Evolutionary conservation across 169 alveolate genomes (phyloP).

Genomic region (Babesia divergens): DNA sequence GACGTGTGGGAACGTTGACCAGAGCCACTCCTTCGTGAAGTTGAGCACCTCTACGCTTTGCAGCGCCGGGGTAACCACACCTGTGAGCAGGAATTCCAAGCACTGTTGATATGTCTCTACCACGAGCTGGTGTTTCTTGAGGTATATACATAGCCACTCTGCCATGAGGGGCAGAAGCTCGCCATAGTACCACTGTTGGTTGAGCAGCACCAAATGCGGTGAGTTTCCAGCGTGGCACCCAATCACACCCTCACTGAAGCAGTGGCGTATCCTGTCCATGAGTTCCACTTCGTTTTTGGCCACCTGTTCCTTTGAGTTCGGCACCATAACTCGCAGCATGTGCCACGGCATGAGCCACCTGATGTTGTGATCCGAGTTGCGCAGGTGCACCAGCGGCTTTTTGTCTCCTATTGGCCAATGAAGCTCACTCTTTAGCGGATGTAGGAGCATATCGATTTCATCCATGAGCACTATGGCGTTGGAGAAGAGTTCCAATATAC

Average conservation of each 20-base stretch:
- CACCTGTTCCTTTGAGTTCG: conserved; percentile 39
- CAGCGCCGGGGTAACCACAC: conserved; percentile 15
- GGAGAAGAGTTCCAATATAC: conserved; percentile 72
- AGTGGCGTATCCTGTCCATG: conserved; percentile 26
- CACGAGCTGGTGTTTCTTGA: conserved; percentile 66
- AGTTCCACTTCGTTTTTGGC: conserved; percentile 30
- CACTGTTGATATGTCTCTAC: conserved; percentile 68
- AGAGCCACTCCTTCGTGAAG: conserved; percentile 82
- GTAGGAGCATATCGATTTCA: conserved; percentile 86
- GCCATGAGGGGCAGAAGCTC: conserved; percentile 78
- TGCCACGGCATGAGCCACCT: conserved; percentile 86
- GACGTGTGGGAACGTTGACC: conserved; percentile 83
- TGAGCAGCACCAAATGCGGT: conserved; percentile 65
- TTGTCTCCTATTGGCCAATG: conserved; percentile 91
- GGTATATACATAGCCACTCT: conserved; percentile 70
- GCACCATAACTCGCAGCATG: conserved; percentile 74
- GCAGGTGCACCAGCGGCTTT: conserved; percentile 60
- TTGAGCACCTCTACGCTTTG: conserved; percentile 71
- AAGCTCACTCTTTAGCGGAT: conserved; percentile 89
- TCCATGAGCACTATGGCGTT: conserved; percentile 83
- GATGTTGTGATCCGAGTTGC: conserved; percentile 43
- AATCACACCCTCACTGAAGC: conserved; percentile 47
- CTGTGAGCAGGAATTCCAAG: conserved; percentile 33
- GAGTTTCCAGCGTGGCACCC: conserved; percentile 65
- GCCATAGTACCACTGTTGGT: conserved; percentile 48